phyloP scores from a whole-genome alignment of 345 rosid species.

The Laguncularia racemosa region DNA sequence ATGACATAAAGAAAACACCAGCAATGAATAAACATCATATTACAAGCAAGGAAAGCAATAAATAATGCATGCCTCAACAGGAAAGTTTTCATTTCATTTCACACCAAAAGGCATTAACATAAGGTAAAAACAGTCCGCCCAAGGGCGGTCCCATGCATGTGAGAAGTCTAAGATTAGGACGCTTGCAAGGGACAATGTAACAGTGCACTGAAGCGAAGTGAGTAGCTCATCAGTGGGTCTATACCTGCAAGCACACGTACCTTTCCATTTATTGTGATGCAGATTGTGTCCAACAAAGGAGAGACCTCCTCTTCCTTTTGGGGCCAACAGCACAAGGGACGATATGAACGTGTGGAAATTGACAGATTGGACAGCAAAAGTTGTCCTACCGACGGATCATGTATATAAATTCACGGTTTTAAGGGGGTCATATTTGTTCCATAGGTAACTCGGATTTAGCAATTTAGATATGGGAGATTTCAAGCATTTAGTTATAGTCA shows the following conservation, averaged over 20 bases:
- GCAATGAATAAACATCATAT: not conserved
- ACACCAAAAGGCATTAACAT: too few relatives aligned
- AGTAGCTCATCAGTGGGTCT: conserved; percentile 26
- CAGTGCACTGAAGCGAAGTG: conserved; percentile 13
- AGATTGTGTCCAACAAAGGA: conserved; percentile 27
- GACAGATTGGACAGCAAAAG: too few relatives aligned
- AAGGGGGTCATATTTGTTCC: too few relatives aligned
- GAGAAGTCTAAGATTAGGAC: conserved; percentile 25
- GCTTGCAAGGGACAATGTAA: conserved; percentile 18
- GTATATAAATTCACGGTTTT: too few relatives aligned
- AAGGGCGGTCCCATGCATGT: conserved; percentile 33
- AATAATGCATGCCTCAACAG: not conserved
- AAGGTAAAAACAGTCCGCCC: conserved; percentile 6
- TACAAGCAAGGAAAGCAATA: too few relatives aligned
- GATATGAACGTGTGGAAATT: conserved; percentile 14
- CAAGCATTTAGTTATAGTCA: conserved; percentile 81
- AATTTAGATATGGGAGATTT: conserved; percentile 39
- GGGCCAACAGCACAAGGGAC: conserved; percentile 10
- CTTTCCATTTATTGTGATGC: conserved; percentile 20
- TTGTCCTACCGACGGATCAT: too few relatives aligned
- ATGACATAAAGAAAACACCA: conserved; percentile 17
- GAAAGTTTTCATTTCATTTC: not conserved
- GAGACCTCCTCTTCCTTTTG: conserved; percentile 3
- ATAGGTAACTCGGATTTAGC: too few relatives aligned
- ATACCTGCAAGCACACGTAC: conserved; percentile 16